Evolutionary conservation across 805 yeast species (phyloP).

Genomic region (Saturnispora sanitii): DNA sequence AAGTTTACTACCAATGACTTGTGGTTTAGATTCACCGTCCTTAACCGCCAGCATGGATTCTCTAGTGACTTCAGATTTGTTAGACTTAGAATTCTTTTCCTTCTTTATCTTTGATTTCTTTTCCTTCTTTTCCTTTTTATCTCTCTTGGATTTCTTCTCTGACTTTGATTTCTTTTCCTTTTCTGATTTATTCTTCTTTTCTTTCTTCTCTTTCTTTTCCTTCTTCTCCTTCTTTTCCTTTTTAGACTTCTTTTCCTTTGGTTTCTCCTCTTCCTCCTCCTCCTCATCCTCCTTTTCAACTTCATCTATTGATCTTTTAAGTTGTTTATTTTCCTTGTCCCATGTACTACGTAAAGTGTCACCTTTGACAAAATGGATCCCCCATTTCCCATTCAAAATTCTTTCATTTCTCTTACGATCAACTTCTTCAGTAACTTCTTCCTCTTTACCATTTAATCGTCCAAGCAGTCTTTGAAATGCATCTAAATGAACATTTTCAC

Average conservation of each 20-base stretch:
- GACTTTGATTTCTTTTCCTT: constrained; percentile 17
- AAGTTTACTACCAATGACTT: constrained; percentile 41
- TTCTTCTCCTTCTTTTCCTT: constrained; percentile 25
- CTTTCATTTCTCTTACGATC: constrained; percentile 59
- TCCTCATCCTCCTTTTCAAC: constrained; percentile 19
- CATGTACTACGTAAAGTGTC: constrained; percentile 77
- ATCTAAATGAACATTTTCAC: constrained; percentile 84
- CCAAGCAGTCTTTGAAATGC: constrained; percentile 88
- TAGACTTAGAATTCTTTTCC: background rate
- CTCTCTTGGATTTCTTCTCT: constrained; percentile 10
- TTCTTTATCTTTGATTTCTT: constrained; percentile 21
- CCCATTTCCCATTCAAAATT: constrained; percentile 79
- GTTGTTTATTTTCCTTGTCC: constrained; percentile 45
- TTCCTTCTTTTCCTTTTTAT: constrained; percentile 12
- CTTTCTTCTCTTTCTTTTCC: constrained; percentile 22
- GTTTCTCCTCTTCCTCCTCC: constrained; percentile 25
- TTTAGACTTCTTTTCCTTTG: constrained; percentile 14
- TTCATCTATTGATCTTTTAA: constrained; percentile 19
- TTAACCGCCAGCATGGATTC: constrained; percentile 35
- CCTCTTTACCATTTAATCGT: constrained; percentile 78
- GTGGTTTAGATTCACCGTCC: constrained; percentile 17
- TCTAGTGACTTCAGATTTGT: constrained; percentile 23
- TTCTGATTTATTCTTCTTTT: constrained; percentile 16
- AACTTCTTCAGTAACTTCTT: constrained; percentile 49
- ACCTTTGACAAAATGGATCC: constrained; percentile 78